A percentile compares a stretch with the other conserved stretches of the same genome.
These are phyloP conservation scores for Metroxylon sagu DNA, from an alignment of 176 grass and related monocot species.

Conservation along the genomic window DNA sequence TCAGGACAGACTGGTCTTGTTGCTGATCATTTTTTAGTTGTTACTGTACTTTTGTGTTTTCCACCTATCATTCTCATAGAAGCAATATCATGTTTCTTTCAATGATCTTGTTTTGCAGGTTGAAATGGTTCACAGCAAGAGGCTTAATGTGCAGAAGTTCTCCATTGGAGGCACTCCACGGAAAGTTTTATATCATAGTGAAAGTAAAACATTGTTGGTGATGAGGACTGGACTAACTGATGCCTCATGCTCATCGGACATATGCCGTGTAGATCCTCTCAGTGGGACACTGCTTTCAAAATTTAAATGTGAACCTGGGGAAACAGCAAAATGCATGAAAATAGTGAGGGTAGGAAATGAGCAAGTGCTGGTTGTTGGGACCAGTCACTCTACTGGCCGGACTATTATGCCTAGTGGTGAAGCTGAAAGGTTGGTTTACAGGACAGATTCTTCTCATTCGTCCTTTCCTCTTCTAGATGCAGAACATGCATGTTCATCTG, in stretches of 20 bases:
- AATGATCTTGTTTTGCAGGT: constrained; percentile 39
- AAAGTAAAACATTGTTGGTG: constrained; percentile 83
- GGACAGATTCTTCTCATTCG: background rate
- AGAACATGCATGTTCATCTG: background rate
- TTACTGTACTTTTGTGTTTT: too few relatives aligned
- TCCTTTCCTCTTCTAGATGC: background rate
- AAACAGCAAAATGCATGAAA: constrained; percentile 96
- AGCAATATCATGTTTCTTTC: too few relatives aligned
- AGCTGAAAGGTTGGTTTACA: constrained; percentile 61
- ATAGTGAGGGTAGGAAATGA: constrained; percentile 76
- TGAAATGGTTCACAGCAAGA: constrained; percentile 93
- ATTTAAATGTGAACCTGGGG: constrained; percentile 82
- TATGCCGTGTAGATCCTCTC: constrained; percentile 78
- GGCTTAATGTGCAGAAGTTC: constrained; percentile 88
- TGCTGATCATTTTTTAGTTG: too few relatives aligned
- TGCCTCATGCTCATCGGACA: constrained; percentile 68
- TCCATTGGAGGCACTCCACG: constrained; percentile 76
- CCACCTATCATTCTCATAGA: too few relatives aligned
- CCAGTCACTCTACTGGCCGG: constrained; percentile 56
- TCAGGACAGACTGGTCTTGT: too few relatives aligned
- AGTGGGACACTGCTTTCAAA: constrained; percentile 72
- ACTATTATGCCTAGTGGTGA: constrained; percentile 93
- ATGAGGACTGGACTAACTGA: constrained; percentile 67
- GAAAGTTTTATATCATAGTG: constrained; percentile 79
- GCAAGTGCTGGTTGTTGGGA: constrained; percentile 83